Evolutionary conservation across 345 rosid genomes (phyloP).

Genomic region (Mangifera indica): DNA sequence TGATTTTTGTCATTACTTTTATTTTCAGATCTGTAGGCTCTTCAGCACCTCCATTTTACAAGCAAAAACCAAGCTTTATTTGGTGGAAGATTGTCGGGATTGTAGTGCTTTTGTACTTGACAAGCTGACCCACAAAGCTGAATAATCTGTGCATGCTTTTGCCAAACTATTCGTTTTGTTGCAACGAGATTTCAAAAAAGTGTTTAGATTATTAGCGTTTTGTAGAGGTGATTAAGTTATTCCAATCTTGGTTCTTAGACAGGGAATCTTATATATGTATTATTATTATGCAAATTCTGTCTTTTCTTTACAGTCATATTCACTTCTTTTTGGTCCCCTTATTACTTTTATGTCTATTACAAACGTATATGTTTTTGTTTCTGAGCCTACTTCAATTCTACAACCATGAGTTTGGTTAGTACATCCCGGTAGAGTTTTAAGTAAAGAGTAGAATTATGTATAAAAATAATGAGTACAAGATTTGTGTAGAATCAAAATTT

Average conservation of each 20-base stretch:
- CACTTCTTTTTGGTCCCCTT: background rate
- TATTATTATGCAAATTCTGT: background rate
- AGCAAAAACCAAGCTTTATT: conserved; percentile 24
- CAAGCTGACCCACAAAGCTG: conserved; percentile 49
- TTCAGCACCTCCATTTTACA: conserved; percentile 31
- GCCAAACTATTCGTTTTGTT: background rate
- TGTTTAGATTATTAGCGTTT: conserved; percentile 9
- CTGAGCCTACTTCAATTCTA: background rate
- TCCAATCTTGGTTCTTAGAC: conserved; percentile 32
- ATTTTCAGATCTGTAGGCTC: conserved; percentile 44
- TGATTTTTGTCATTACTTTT: background rate
- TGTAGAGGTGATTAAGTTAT: conserved; percentile 17
- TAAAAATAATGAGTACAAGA: too few species aligned
- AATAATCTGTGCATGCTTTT: background rate
- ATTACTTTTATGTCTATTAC: background rate
- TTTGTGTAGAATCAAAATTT: too few species aligned
- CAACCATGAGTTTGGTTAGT: too few species aligned
- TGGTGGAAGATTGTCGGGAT: conserved; percentile 40
- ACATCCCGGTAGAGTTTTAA: too few species aligned
- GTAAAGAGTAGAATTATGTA: too few species aligned
- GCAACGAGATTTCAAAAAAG: background rate
- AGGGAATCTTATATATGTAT: conserved; percentile 45
- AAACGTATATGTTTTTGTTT: background rate
- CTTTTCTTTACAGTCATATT: background rate
- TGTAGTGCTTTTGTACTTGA: conserved; percentile 43